These are phyloP conservation scores for Eudorina sp. DNA, from an alignment of 139 green algal species.

Conservation along the genomic window DNA sequence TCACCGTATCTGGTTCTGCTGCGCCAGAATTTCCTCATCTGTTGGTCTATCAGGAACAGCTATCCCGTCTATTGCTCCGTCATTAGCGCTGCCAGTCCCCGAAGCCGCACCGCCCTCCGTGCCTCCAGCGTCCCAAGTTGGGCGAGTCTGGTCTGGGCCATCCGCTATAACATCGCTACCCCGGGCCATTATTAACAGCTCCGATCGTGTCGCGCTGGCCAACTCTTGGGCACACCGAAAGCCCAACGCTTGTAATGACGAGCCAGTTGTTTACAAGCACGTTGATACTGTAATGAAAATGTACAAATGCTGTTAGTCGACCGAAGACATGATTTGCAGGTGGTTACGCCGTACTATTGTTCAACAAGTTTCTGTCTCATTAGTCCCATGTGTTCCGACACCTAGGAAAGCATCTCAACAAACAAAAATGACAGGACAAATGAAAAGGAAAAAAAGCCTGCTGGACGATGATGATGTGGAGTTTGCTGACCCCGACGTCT, in stretches of 20 bases:
- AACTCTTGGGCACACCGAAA: no score
- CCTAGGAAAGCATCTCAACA: no score
- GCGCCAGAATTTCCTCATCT: slow-evolving; percentile 31
- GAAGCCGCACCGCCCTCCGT: neutral
- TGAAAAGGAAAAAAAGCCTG: slow-evolving; percentile 57
- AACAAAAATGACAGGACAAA: neutral
- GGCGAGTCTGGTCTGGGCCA: slow-evolving; percentile 3
- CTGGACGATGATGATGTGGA: slow-evolving; percentile 69
- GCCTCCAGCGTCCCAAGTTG: slow-evolving; percentile 14
- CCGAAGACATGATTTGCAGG: no score
- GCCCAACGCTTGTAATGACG: no score
- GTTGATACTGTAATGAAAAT: no score
- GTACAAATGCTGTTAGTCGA: no score
- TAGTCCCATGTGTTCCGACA: no score
- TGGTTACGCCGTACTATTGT: no score
- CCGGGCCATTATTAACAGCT: neutral
- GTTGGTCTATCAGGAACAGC: slow-evolving; percentile 4
- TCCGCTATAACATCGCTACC: neutral
- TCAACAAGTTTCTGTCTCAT: no score
- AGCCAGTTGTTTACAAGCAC: neutral
- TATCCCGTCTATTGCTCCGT: neutral
- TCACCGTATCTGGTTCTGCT: slow-evolving; percentile 45
- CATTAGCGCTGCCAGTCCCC: neutral
- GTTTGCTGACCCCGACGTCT: neutral
- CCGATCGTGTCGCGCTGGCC: neutral